These are phyloP conservation scores for Hepatocystis sp. DNA, from an alignment of 169 alveolate species.

Conservation along the genomic window DNA sequence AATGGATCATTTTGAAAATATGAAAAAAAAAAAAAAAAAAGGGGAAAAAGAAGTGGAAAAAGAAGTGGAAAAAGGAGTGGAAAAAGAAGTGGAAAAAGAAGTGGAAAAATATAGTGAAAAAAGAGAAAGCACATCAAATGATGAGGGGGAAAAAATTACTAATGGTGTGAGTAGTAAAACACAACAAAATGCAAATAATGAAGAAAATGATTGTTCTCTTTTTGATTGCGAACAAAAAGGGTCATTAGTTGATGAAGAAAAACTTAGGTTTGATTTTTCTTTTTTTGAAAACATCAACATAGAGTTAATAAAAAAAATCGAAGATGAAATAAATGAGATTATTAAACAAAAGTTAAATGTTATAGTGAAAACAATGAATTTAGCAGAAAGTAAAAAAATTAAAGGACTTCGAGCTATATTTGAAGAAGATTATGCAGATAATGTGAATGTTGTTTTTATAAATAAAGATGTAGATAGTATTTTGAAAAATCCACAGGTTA, in stretches of 20 bases:
- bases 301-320: constrained; percentile 80
- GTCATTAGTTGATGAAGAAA: constrained; percentile 88
- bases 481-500: constrained; percentile 50
- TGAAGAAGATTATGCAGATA: constrained; percentile 94
- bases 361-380: constrained; percentile 78
- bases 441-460: constrained; percentile 93
- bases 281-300: constrained; percentile 80
- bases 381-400: constrained; percentile 83
- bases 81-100: no score
- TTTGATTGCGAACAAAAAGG: constrained; percentile 89
- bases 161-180: not conserved
- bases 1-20: constrained; percentile 7
- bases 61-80: not conserved
- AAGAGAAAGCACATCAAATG: not conserved
- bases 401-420: constrained; percentile 90
- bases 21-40: not conserved
- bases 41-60: not conserved
- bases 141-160: not conserved
- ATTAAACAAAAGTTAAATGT: constrained; percentile 82
- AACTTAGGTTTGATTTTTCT: constrained; percentile 90
- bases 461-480: constrained; percentile 82
- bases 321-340: constrained; percentile 79
- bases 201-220: constrained; percentile 78
- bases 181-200: not conserved
- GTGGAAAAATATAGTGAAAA: not conserved